Conservation (phyloP, 345 rosid genomes). For the Nephelium lappaceum region DNA sequence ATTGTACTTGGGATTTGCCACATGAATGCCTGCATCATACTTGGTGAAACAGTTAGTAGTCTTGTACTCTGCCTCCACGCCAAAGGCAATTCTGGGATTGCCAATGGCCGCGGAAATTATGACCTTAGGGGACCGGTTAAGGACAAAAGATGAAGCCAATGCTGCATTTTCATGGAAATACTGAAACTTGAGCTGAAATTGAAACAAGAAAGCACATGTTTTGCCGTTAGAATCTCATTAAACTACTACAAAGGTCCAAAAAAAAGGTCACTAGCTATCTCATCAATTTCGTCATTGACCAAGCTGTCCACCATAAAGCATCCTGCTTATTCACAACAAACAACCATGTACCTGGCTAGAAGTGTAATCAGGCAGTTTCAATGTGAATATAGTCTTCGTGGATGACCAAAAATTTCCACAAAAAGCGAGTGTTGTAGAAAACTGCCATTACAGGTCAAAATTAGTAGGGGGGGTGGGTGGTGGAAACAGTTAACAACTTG, state of each 20-base stretch:
- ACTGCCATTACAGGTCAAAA: background rate
- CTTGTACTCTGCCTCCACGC: slow-evolving; percentile 20
- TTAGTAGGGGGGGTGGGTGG: no score
- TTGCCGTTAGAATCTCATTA: background rate
- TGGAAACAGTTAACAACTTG: background rate
- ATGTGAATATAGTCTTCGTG: background rate
- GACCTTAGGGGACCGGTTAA: slow-evolving; percentile 18
- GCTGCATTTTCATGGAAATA: slow-evolving; percentile 16
- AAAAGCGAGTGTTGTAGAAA: slow-evolving; percentile 1
- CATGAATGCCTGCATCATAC: slow-evolving; percentile 15
- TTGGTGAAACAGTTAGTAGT: slow-evolving; percentile 7
- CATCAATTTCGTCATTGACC: background rate
- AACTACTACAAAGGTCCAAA: background rate
- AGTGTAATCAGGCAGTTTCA: slow-evolving; percentile 15
- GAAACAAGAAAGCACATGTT: background rate
- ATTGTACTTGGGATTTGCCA: background rate
- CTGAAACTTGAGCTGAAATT: slow-evolving; percentile 14
- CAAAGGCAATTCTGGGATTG: slow-evolving; percentile 15
- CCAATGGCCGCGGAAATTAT: slow-evolving; percentile 21
- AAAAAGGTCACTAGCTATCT: background rate
- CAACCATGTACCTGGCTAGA: slow-evolving; percentile 9
- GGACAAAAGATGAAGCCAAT: slow-evolving; percentile 6
- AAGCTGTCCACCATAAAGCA: no score
- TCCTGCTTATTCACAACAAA: no score
- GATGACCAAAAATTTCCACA: background rate